Evolutionary conservation across 1,284 basidiomycete species (phyloP), one percentile per base, ranked within the genome.

Genomic region (Pseudozyma thailandica): DNA sequence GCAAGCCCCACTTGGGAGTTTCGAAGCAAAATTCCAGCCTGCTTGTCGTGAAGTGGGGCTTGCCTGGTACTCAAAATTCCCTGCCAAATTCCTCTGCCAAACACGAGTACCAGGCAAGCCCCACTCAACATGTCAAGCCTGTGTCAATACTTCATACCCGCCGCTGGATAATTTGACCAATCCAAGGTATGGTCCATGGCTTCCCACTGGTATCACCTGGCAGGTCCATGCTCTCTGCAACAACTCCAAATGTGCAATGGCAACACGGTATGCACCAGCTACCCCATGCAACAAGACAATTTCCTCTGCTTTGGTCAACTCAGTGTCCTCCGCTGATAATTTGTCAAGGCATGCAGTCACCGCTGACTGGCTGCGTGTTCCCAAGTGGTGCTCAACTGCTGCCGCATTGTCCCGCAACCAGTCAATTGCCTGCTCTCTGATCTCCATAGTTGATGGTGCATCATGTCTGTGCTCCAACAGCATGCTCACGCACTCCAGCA

Each of bases 361-460:
- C 16, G 39, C 39, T 23, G 18, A 8, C 23, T 8, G 9, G 21
- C 39, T 42, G 6, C 21, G 39, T 42, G 39, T 42, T 9, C 39
- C 39, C 20, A 42, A 20, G 23, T 42, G 39, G 23, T 42, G 8
- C 39, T 42, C 20, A 13, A 42, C 39, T 25, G 39, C 37, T n/a
- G 8, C 9, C n/a, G 37, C 6, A 18, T 38, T 9, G 6, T 7
- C 7, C 7, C n/a, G 37, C 15, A 38, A n/a, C 37, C 37, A 38
- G 8, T 38, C 37, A 7, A 38, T n/a, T 6, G 37, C 37, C 37
- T n/a, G 12, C 18, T 38, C 37, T 38, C 37, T 38, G 8, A 38
- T 38, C 6, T 38, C 37, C 7, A n/a, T n/a, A 9, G 37, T 7
- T 9, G 6, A 7, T 38, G 37, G 37, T 6, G 8, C n/a, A 18